Percentiles rank a stretch among this genome's conserved stretches.
These are phyloP conservation scores for Chaetomium sp. DNA, from an alignment of 2,329 filamentous ascomycete genomes.

Conservation along the genomic window DNA sequence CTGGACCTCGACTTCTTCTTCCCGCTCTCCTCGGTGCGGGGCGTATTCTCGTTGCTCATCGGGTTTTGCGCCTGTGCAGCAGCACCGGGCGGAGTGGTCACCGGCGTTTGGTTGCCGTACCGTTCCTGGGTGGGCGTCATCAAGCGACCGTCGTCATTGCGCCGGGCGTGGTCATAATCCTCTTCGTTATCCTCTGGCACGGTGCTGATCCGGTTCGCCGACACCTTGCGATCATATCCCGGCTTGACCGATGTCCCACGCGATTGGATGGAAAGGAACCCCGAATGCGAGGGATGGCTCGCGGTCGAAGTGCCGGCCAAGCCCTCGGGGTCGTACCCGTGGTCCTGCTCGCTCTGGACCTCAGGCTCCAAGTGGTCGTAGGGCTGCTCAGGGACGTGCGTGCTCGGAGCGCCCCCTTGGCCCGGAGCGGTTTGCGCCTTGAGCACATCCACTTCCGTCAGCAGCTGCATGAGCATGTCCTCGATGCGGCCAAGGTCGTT, in stretches of 20 bases:
- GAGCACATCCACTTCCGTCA: constrained; percentile 83
- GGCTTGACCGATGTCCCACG: constrained; percentile 39
- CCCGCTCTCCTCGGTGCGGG: constrained; percentile 66
- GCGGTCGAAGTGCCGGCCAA: constrained; percentile 69
- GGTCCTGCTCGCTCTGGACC: constrained; percentile 59
- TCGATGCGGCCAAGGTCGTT: constrained; percentile 86
- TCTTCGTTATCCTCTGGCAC: constrained; percentile 81
- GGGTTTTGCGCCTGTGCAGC: constrained; percentile 34
- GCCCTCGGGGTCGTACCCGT: constrained; percentile 78
- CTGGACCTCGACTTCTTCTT: constrained; percentile 86
- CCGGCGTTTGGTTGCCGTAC: constrained; percentile 48
- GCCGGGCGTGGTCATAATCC: constrained; percentile 44
- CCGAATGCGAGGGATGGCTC: constrained; percentile 67
- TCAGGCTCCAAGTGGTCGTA: constrained; percentile 61
- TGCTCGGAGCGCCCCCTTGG: constrained; percentile 33
- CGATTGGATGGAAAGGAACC: constrained; percentile 59
- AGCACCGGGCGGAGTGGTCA: constrained; percentile 53
- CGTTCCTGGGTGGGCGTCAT: constrained; percentile 55
- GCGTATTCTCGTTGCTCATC: constrained; percentile 75
- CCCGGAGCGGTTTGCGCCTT: constrained; percentile 52
- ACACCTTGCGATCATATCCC: constrained; percentile 51
- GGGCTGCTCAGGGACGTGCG: constrained; percentile 50
- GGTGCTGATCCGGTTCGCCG: constrained; percentile 81
- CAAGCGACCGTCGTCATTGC: constrained; percentile 45
- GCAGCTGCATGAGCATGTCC: constrained; percentile 83